phyloP scores from a whole-genome alignment of 371 early-diverging fungal species.

The Zancudomyces culisetae region DNA sequence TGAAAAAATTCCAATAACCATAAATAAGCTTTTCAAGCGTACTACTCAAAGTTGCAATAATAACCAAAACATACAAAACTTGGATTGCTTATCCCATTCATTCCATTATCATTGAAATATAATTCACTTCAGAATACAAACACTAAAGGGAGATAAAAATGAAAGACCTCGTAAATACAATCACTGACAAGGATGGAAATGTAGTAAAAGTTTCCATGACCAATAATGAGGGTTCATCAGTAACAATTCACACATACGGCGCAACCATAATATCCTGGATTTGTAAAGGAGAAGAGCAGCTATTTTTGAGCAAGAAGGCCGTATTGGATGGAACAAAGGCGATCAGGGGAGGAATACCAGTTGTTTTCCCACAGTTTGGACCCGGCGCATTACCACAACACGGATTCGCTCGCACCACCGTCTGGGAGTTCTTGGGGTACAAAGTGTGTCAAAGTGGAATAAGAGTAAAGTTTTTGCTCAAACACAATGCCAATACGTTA shows the following conservation, averaged over 20 bases:
- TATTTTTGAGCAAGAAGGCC: slow-evolving; percentile 25
- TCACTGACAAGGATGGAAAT: neutral
- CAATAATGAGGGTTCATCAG: neutral
- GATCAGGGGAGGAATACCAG: slow-evolving; percentile 30
- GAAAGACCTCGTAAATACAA: slow-evolving; percentile 2
- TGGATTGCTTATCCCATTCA: too few relatives aligned
- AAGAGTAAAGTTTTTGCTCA: slow-evolving; percentile 45
- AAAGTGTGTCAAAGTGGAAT: slow-evolving; percentile 29
- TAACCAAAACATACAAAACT: too few relatives aligned
- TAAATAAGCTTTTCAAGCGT: too few relatives aligned
- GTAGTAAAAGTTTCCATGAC: neutral
- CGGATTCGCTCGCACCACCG: slow-evolving; percentile 69
- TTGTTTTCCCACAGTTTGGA: slow-evolving; percentile 32
- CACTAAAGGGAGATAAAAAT: too few relatives aligned
- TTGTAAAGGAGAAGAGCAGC: slow-evolving; percentile 20
- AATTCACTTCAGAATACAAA: too few relatives aligned
- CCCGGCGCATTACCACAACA: slow-evolving; percentile 28
- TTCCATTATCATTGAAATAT: too few relatives aligned
- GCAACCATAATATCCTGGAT: slow-evolving; percentile 32
- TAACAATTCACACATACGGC: slow-evolving; percentile 21
- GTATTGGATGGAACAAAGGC: slow-evolving; percentile 23
- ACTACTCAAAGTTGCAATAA: too few relatives aligned
- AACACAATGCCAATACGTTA: slow-evolving; percentile 35
- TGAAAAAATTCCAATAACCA: too few relatives aligned
- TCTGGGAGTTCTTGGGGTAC: slow-evolving; percentile 42